phyloP scores from a whole-genome alignment of 2,329 filamentous ascomycete species.

The Paecilomyces dactylethromorphus region DNA sequence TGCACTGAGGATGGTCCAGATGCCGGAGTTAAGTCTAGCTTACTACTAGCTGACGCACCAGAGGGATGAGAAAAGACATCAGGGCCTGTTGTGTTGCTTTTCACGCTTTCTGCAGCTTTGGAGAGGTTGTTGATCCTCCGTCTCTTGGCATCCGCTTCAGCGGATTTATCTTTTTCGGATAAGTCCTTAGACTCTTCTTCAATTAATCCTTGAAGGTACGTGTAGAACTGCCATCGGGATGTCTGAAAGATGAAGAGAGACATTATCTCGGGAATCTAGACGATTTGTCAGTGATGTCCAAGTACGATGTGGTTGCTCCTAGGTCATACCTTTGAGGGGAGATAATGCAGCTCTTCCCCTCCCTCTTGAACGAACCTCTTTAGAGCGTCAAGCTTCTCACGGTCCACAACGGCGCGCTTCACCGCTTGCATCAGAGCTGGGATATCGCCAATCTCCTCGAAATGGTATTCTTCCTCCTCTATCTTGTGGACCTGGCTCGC shows the following conservation, averaged over 20 bases:
- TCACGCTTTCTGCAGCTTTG: constrained; percentile 67
- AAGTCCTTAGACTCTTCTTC: constrained; percentile 43
- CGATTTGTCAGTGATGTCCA: background rate
- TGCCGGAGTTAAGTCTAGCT: constrained; percentile 23
- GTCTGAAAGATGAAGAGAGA: constrained; percentile 81
- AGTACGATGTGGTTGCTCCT: background rate
- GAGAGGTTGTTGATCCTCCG: constrained; percentile 62
- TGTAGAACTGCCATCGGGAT: constrained; percentile 70
- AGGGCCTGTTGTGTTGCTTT: constrained; percentile 70
- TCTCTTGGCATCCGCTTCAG: constrained; percentile 34
- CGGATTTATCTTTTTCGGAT: constrained; percentile 19
- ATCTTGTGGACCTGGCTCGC: constrained; percentile 20
- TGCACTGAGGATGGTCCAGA: background rate
- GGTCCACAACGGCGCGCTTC: constrained; percentile 68
- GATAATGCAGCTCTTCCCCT: constrained; percentile 66
- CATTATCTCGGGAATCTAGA: constrained; percentile 79
- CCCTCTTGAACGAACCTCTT: constrained; percentile 74
- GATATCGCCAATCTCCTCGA: constrained; percentile 57
- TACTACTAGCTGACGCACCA: constrained; percentile 14
- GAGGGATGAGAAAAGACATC: constrained; percentile 78
- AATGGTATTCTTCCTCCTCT: constrained; percentile 36
- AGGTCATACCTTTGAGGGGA: constrained; percentile 52
- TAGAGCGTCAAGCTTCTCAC: constrained; percentile 82
- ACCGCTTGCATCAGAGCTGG: constrained; percentile 63
- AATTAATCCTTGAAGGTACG: constrained; percentile 60